Evolutionary conservation across 805 yeast species (phyloP), one percentile per base, ranked within the genome.

Genomic region (Lipomyces lipofer): DNA sequence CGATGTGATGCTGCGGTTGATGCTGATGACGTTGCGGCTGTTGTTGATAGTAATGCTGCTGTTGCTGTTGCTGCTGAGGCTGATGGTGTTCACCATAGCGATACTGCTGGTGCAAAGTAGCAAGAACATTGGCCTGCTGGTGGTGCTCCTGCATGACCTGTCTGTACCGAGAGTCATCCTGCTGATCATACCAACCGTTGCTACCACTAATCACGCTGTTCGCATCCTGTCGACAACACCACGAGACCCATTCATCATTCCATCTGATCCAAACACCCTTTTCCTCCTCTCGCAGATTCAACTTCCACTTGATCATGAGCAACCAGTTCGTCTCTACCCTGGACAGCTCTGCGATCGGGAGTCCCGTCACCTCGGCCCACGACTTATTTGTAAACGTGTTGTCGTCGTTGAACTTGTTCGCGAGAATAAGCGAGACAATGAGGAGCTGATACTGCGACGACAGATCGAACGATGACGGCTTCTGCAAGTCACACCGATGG

Each of bases 361-460:
- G 78, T 17, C 95, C 95, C 4, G 97, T 87, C n/a, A 97, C 98
- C 58, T 89, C 90, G 39, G 89, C 81, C 99, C 99, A 92, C 6
- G 97, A 88, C 66, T 83, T 84, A 73, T 92, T 92, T 57, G 96
- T 89, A 68, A 92, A 92, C 27, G 97, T 92, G 73, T 92, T 90
- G 73, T 92, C 99, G 72, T 92, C 98, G 68, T 91, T 89, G 70
- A 89, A 88, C 73, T 92, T 92, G 75, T 92, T 92, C 44, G 97
- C 95, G 58, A 92, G 75, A 33, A 92, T 81, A 42, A 92, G 76
- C 2, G 95, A 78, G 19, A 86, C 76, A 40, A 85, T 82, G 39
- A 89, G 69, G 68, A 74, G 78, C 67, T 73, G 77, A 73, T 78
- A 87, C 66, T 57, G 54, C 43, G 59, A 50, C 19, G 44, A 32